These are phyloP conservation scores for Lodderomyces margitis DNA, from an alignment of 1,139 yeast genomes.

Conservation along the genomic window DNA sequence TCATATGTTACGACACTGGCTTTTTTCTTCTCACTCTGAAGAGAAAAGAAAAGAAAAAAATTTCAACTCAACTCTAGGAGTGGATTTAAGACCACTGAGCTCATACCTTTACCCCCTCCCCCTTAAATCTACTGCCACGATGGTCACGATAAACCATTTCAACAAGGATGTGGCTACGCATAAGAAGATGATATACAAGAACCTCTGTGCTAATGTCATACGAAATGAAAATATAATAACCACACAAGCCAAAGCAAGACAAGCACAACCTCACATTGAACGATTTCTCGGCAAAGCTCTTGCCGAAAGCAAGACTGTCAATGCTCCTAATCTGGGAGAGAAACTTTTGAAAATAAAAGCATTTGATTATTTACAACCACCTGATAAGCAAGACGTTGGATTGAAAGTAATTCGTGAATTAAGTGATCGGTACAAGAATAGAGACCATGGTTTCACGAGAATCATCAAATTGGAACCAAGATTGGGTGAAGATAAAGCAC, in stretches of 20 bases:
- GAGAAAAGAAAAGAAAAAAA: conserved; percentile 1
- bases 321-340: conserved; percentile 15
- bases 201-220: conserved; percentile 44
- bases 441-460: conserved; percentile 85
- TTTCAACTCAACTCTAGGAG: too few relatives aligned
- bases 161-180: conserved; percentile 47
- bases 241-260: conserved; percentile 45
- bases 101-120: not conserved
- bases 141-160: conserved; percentile 16
- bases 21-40: too few relatives aligned
- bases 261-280: conserved; percentile 47
- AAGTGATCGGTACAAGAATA: conserved; percentile 56
- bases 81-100: not conserved
- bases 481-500: conserved; percentile 82
- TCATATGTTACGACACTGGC: not conserved
- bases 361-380: conserved; percentile 39
- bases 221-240: conserved; percentile 49
- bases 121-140: not conserved
- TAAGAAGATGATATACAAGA: conserved; percentile 46
- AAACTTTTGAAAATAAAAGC: conserved; percentile 24
- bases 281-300: conserved; percentile 36
- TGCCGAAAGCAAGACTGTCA: conserved; percentile 15
- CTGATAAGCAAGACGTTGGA: conserved; percentile 39
- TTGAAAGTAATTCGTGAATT: conserved; percentile 66
- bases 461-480: conserved; percentile 83